Evolutionary conservation across 129 eudicot species (phyloP), one percentile per base, ranked within the genome.

Genomic region (Ambrosia trifida): DNA sequence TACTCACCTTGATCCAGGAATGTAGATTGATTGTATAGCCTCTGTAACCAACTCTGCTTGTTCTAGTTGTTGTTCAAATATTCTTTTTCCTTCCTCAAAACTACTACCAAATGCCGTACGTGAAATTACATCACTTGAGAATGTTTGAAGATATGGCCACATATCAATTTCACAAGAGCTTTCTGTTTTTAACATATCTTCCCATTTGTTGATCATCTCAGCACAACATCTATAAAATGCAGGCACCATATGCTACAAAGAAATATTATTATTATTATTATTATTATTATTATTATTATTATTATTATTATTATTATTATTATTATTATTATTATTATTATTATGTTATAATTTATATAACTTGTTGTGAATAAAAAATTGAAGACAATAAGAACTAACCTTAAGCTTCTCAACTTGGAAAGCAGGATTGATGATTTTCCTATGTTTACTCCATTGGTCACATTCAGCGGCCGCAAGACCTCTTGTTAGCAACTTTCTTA

Each of bases 1-100:
- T 47, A 47, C 53, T 47, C 53, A 47, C 53, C n/a, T 47, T 47
- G 53, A 47, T 47, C 53, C 53, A 12, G 53, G 53, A 47, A 47
- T 47, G 53, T 47, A 47, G 53, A 47, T 4, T 11, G 53, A 9
- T 47, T 11, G 53, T 11, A 9, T 13, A 47, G 17, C 14, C 53
- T 47, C 14, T 2, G 5, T n/a, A 47, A 47, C 17, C 14, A 47
- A 47, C 14, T 47, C 17, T 13, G 2, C 18, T 47, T 10, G 53
- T 47, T 47, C 53, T 2, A 1, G n/a, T 47, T 9, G 16, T n/a
- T 12, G 53, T 9, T 47, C 53, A 47, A 47, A 47, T 47, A 47
- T 47, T 47, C 53, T 47, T 11, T 47, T 2, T 4, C 17, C 43
- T 1, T 36, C 43, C 9, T 36, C 7, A 36, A 36, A 36, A 4